Percentiles rank a stretch among this genome's conserved stretches.
Conservation (phyloP, 768 basidiomycete genomes). For the Phaeotremella skinneri region DNA sequence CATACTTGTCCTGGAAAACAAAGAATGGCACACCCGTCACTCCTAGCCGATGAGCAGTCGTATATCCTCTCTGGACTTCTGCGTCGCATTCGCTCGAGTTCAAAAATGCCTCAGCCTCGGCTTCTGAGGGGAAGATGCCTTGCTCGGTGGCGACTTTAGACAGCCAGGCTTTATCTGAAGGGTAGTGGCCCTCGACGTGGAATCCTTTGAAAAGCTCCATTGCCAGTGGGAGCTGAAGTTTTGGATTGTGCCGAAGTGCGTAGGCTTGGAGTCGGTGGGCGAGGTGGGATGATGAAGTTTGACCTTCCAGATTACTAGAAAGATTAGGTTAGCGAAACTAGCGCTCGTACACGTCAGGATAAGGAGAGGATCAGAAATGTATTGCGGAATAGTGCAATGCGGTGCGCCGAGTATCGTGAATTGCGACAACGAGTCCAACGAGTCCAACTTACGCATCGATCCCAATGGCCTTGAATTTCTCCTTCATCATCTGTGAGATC, state of each 20-base stretch:
- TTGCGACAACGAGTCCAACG: constrained; percentile 62
- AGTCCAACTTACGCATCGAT: constrained; percentile 60
- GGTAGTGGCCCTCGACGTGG: constrained; percentile 18
- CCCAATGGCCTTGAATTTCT: constrained; percentile 61
- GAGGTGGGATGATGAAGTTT: constrained; percentile 26
- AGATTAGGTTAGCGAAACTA: too few relatives aligned
- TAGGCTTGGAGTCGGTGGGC: constrained; percentile 30
- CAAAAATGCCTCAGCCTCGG: constrained; percentile 23
- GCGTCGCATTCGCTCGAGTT: constrained; percentile 25
- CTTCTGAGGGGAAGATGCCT: constrained; percentile 18
- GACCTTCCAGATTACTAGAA: neutral
- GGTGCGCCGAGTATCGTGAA: constrained; percentile 61
- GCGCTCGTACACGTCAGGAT: too few relatives aligned
- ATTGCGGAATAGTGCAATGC: neutral
- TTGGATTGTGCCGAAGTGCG: constrained; percentile 17
- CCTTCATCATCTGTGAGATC: constrained; percentile 56
- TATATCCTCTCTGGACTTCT: constrained; percentile 33
- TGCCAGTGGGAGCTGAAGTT: constrained; percentile 21
- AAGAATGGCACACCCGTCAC: constrained; percentile 42
- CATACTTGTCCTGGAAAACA: constrained; percentile 35
- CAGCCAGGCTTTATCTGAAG: constrained; percentile 24
- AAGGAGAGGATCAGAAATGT: too few relatives aligned
- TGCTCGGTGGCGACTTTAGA: constrained; percentile 24
- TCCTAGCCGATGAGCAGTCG: constrained; percentile 21
- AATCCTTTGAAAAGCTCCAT: constrained; percentile 26